These are phyloP conservation scores for Pyrenophora graminea DNA, from an alignment of 2,329 filamentous ascomycete genomes.

Conservation along the genomic window DNA sequence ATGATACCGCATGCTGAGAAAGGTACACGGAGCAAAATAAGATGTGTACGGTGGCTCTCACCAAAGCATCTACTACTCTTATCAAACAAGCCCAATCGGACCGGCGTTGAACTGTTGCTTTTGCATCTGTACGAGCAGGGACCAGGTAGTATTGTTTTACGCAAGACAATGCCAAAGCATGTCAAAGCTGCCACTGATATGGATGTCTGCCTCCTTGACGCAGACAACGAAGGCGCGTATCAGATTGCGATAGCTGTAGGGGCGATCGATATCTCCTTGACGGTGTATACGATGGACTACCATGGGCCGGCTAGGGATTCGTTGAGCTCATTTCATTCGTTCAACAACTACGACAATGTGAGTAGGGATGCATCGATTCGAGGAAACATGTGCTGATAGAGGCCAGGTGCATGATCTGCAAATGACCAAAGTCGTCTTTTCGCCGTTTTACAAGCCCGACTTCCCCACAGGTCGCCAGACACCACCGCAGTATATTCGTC, in stretches of 20 bases:
- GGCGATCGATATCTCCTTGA: conserved; percentile 77
- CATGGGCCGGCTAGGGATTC: conserved; percentile 52
- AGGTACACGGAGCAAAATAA: conserved; percentile 56
- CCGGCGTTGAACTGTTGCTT: conserved; percentile 60
- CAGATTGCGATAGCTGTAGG: conserved; percentile 83
- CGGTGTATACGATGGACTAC: conserved; percentile 77
- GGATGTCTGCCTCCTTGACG: conserved; percentile 71
- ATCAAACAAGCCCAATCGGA: conserved; percentile 59
- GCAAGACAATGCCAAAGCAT: conserved; percentile 65
- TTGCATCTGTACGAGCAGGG: conserved; percentile 64
- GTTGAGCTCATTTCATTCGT: conserved; percentile 55
- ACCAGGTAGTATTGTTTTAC: conserved; percentile 53
- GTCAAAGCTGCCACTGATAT: conserved; percentile 78
- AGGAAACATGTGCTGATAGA: conserved; percentile 8
- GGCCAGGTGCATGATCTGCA: conserved; percentile 53
- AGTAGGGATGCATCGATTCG: conserved; percentile 22
- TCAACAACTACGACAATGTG: conserved; percentile 59
- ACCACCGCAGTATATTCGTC: conserved; percentile 66
- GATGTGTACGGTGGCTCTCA: conserved; percentile 61
- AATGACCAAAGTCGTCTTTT: conserved; percentile 60
- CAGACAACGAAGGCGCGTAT: conserved; percentile 63
- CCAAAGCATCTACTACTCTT: conserved; percentile 59
- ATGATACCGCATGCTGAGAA: conserved; percentile 36
- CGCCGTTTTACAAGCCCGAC: conserved; percentile 50
- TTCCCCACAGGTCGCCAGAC: conserved; percentile 27